Conservation (phyloP, 2,329 filamentous ascomycete genomes). For the Gnomoniopsis smithogilvyi region DNA sequence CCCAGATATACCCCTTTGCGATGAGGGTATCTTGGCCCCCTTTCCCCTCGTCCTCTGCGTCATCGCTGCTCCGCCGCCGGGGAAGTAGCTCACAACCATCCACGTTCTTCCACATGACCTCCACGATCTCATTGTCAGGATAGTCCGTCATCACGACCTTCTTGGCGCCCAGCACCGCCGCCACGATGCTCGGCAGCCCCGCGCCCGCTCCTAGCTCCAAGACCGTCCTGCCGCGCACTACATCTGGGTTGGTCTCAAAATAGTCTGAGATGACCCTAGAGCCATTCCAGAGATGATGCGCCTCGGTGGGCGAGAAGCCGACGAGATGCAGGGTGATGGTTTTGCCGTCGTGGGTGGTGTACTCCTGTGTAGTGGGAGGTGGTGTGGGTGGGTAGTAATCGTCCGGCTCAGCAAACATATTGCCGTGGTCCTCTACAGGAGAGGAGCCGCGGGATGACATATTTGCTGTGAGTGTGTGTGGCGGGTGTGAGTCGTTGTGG, state of each 20-base stretch:
- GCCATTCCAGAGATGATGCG: slow-evolving; percentile 89
- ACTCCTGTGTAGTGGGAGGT: slow-evolving; percentile 68
- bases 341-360: slow-evolving; percentile 65
- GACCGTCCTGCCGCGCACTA: slow-evolving; percentile 67
- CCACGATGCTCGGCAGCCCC: slow-evolving; percentile 77
- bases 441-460: not conserved
- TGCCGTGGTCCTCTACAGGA: slow-evolving; percentile 26
- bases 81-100: slow-evolving; percentile 42
- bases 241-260: slow-evolving; percentile 65
- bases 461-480: no score
- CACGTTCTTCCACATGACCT: slow-evolving; percentile 77
- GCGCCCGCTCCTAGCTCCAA: slow-evolving; percentile 88
- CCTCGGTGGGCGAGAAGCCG: slow-evolving; percentile 85
- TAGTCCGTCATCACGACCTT: slow-evolving; percentile 83
- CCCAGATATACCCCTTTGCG: slow-evolving; percentile 81
- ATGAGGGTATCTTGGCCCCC: slow-evolving; percentile 39
- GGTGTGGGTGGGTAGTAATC: slow-evolving; percentile 78
- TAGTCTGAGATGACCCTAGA: slow-evolving; percentile 74
- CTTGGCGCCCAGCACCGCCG: slow-evolving; percentile 67
- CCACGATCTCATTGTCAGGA: slow-evolving; percentile 78
- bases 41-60: slow-evolving; percentile 20
- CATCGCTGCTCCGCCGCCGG: slow-evolving; percentile 34
- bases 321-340: slow-evolving; percentile 73
- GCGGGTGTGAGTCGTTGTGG: no score
- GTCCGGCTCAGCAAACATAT: slow-evolving; percentile 76